Evolutionary conservation across 306 rosid species (phyloP).

Genomic region (Comarum palustre): DNA sequence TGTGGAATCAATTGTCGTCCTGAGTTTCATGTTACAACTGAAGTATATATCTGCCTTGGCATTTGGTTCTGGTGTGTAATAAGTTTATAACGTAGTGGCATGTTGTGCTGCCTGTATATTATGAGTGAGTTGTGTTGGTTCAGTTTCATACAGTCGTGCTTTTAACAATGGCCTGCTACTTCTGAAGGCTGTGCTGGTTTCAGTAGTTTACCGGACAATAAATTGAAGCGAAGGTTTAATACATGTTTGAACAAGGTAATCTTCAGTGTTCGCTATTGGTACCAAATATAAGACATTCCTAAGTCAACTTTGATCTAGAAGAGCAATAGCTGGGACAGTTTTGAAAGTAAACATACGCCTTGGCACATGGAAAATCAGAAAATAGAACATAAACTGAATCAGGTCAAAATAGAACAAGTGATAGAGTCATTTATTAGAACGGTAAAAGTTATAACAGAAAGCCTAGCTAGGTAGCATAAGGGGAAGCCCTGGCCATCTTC

Average conservation of each 20-base stretch:
- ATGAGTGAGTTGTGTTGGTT: neutral
- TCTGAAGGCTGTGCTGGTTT: neutral
- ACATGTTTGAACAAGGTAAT: neutral
- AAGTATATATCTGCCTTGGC: neutral
- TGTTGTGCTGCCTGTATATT: neutral
- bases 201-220: constrained; percentile 3
- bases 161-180: neutral
- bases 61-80: neutral
- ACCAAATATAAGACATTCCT: too few relatives aligned
- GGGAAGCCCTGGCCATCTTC: too few relatives aligned
- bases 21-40: neutral
- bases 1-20: neutral
- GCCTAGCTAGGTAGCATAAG: too few relatives aligned
- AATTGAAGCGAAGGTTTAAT: neutral
- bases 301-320: too few relatives aligned
- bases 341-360: too few relatives aligned
- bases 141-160: neutral
- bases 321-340: too few relatives aligned
- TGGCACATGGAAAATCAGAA: too few relatives aligned
- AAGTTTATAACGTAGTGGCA: neutral
- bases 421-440: too few relatives aligned
- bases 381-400: too few relatives aligned
- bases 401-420: too few relatives aligned
- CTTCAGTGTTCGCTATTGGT: too few relatives aligned
- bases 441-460: too few relatives aligned